A percentile compares a stretch with the other conserved stretches of the same genome.
phyloP scores from a whole-genome alignment of 148 eudicot genomes.

The Rheum nobile region DNA sequence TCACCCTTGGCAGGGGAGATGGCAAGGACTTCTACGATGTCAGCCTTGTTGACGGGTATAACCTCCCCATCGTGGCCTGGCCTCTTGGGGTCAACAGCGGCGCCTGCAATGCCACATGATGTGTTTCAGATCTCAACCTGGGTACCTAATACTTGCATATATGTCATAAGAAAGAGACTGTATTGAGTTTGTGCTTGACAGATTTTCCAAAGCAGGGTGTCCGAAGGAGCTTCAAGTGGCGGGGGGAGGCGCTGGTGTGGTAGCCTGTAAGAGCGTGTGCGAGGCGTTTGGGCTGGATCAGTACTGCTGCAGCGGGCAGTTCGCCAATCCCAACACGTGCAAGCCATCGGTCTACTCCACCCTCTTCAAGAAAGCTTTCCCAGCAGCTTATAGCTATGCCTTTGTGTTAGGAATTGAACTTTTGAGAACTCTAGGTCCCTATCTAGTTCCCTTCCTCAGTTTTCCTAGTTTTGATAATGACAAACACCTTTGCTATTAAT shows the following conservation, averaged over 20 bases:
- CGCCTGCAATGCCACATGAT: conserved; percentile 66
- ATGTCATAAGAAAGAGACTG: no score
- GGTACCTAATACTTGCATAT: no score
- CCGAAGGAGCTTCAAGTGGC: conserved; percentile 89
- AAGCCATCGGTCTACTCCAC: conserved; percentile 62
- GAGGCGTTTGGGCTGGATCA: conserved; percentile 74
- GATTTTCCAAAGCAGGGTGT: conserved; percentile 37
- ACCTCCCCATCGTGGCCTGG: conserved; percentile 60
- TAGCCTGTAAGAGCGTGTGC: conserved; percentile 83
- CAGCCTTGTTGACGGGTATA: conserved; percentile 83
- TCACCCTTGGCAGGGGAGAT: conserved; percentile 52
- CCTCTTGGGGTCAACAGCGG: conserved; percentile 32
- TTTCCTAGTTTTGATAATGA: no score
- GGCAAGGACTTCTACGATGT: conserved; percentile 72
- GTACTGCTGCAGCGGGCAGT: conserved; percentile 83
- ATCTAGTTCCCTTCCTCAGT: no score
- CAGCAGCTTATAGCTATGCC: conserved; percentile 87
- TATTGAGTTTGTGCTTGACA: neutral
- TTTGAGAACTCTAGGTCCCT: no score
- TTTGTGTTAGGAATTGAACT: no score
- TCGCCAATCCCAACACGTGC: conserved; percentile 73
- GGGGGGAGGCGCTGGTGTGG: conserved; percentile 21
- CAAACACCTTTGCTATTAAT: no score
- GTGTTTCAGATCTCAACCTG: conserved; percentile 59
- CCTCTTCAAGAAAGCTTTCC: conserved; percentile 87